Evolutionary conservation across 2,329 filamentous ascomycete genomes (phyloP), one percentile per base, ranked within the genome.

Genomic region (Lomentospora prolificans): DNA sequence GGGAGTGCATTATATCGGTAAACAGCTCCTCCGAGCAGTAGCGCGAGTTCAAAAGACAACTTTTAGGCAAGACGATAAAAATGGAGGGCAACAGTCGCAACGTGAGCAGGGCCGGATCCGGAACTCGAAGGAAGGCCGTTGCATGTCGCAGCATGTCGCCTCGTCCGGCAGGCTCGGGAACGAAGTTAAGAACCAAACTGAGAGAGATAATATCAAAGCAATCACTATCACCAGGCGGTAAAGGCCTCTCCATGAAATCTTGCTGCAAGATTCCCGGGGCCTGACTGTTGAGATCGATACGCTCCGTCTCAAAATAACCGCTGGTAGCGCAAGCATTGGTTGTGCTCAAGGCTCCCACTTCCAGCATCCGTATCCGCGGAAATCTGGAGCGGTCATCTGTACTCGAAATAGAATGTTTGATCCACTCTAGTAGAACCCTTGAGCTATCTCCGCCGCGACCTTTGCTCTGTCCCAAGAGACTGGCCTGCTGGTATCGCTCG

Each of bases 181-280:
- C 91, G 65, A 90, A 99, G 69, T 99, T 99, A 60, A 99, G 76
- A 4, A 99, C 94, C 55, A 99, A 74, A 7, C 90, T 96, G 24
- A 99, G 75, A 52, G 90, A 96, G 64, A 99, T 86, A 53, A 97
- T 81, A 66, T 99, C 89, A 66, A 97, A 97, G 22, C 75, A 75
- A 41, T 90, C 84, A 0, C 72, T 68, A 4, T 79, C 73, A 22
- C 77, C 68, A 4, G 66, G 67, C 0, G 92, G 92, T 3, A 92
- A 69, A 0, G 90, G 88, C 25, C 90, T 79, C 61, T 89, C 73
- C 91, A 99, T 96, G 65, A 99, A 97, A 68, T 99, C 90, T 66
- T 96, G 90, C 68, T 95, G 84, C 57, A 84, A 67, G 61, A 99
- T 99, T 0, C 83, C 85, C 1, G 85, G 76, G 50, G 85, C 85